Evolutionary conservation across 805 yeast genomes (phyloP).

Genomic region (Saccharomycopsis capsularis): DNA sequence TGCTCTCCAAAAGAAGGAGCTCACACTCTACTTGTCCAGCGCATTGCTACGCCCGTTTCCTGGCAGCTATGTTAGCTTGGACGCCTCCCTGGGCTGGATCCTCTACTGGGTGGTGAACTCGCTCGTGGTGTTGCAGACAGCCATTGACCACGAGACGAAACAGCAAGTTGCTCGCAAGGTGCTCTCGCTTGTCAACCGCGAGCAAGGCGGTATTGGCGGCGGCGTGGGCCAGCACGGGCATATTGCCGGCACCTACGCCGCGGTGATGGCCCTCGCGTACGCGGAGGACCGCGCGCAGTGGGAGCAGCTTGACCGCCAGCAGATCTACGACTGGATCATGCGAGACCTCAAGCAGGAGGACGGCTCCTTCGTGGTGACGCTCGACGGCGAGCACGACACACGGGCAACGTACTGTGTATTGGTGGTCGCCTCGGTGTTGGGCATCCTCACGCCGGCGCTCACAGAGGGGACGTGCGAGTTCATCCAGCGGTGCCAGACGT

Average conservation of each 20-base stretch:
- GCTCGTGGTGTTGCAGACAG: constrained; percentile 34
- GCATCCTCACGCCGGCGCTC: constrained; percentile 57
- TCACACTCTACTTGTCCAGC: constrained; percentile 27
- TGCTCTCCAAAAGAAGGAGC: constrained; percentile 1
- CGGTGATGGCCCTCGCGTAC: constrained; percentile 52
- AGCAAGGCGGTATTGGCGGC: constrained; percentile 75
- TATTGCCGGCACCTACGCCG: constrained; percentile 79
- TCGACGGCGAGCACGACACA: constrained; percentile 76
- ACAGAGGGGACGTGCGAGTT: constrained; percentile 47
- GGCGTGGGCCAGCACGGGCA: constrained; percentile 80
- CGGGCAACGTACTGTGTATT: constrained; percentile 85
- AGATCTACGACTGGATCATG: constrained; percentile 57
- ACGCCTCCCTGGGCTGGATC: constrained; percentile 92
- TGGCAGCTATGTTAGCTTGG: constrained; percentile 45
- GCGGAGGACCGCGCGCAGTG: constrained; percentile 33
- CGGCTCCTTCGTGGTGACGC: constrained; percentile 75
- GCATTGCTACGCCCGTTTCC: constrained; percentile 44
- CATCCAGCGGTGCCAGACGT: constrained; percentile 70
- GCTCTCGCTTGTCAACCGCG: constrained; percentile 27
- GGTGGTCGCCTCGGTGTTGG: constrained; percentile 59
- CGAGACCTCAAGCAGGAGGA: constrained; percentile 48
- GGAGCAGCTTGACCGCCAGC: constrained; percentile 30
- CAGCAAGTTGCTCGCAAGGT: constrained; percentile 29
- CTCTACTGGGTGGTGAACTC: constrained; percentile 76
- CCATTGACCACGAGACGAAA: constrained; percentile 24